Conservation (phyloP, 495 filamentous ascomycete species). For the Xylaria flabelliformis region DNA sequence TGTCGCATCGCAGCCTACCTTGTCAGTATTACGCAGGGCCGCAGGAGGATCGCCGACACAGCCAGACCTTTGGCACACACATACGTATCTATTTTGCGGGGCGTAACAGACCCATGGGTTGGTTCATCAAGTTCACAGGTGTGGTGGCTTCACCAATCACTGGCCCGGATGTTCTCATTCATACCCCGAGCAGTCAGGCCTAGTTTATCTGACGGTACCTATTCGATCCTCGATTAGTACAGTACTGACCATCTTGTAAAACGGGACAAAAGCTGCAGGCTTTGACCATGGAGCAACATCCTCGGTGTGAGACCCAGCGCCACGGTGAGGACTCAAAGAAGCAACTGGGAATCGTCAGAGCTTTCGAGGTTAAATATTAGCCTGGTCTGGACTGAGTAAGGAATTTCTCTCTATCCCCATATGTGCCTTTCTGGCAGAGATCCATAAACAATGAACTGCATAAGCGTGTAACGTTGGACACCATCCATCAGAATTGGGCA, state of each 20-base stretch:
- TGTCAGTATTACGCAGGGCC: constrained; percentile 39
- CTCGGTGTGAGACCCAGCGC: constrained; percentile 28
- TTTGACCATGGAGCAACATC: neutral
- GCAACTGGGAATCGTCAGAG: constrained; percentile 5
- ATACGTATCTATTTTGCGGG: constrained; percentile 26
- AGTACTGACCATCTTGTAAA: neutral
- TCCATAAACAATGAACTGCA: constrained; percentile 24
- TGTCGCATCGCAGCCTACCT: constrained; percentile 40
- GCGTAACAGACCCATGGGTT: constrained; percentile 19
- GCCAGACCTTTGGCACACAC: constrained; percentile 33
- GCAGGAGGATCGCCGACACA: constrained; percentile 46
- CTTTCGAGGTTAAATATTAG: neutral
- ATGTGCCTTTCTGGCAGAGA: constrained; percentile 21
- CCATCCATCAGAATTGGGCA: constrained; percentile 10
- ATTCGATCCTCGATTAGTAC: constrained; percentile 18
- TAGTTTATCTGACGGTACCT: constrained; percentile 20
- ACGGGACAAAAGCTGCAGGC: neutral
- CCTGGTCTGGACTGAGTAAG: constrained; percentile 10
- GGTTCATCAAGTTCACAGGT: constrained; percentile 19
- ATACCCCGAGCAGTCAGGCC: constrained; percentile 19
- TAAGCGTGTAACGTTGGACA: constrained; percentile 22
- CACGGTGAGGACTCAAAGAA: constrained; percentile 12
- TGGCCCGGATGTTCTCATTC: constrained; percentile 11
- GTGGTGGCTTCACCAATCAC: constrained; percentile 25
- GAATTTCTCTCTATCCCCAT: neutral